Evolutionary conservation across 257 asterid species (phyloP), one percentile per base, ranked within the genome.

Genomic region (Nicotiana undulata): DNA sequence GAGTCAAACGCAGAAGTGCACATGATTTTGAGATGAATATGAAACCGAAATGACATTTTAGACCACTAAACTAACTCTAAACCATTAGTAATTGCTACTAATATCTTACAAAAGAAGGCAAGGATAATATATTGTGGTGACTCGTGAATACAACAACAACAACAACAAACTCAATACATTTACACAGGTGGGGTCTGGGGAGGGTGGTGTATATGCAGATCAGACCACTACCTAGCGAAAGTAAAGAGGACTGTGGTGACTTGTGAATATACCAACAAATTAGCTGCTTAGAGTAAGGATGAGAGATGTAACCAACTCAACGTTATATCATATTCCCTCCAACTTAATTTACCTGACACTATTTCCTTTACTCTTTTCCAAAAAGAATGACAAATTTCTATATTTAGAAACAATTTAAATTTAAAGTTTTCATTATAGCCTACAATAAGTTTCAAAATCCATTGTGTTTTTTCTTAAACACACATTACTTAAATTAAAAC

Each of bases 181-280:
- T 32, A 0, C 8, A 5, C 1, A 5, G 1, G 7, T 32, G 37
- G 7, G 1, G 37, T 5, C 0, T 5, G 7, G 1, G 7, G 1
- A 32, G 37, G 7, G 5, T 32, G 0, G 37, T 32, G 37, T 32
- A 6, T 32, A 32, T 1, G 37, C 37, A 32, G 5, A 32, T 32
- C 37, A 5, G 5, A 32, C 1, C 7, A 1, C 37, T 32, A 32
- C 7, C 6, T 5, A 32, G 7, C 1, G 6, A 32, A 32, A 1
- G 7, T 32, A 32, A 29, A 29, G 32, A 29, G 3, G 32, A 29
- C 4, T 3, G 32, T 29, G 32, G 32, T 29, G 32, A 29, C 32
- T 60, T 11, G 18, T 3, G 8, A 60, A 22, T 60, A 17, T 60
- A 58, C 9, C 26, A 63, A 28, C 10, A 29, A 63, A 63, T 63